A percentile compares a stretch with the other conserved stretches of the same genome.
These are phyloP conservation scores for Chrysoporthe deuterocubensis DNA, from an alignment of 2,329 filamentous ascomycete species.

Conservation along the genomic window DNA sequence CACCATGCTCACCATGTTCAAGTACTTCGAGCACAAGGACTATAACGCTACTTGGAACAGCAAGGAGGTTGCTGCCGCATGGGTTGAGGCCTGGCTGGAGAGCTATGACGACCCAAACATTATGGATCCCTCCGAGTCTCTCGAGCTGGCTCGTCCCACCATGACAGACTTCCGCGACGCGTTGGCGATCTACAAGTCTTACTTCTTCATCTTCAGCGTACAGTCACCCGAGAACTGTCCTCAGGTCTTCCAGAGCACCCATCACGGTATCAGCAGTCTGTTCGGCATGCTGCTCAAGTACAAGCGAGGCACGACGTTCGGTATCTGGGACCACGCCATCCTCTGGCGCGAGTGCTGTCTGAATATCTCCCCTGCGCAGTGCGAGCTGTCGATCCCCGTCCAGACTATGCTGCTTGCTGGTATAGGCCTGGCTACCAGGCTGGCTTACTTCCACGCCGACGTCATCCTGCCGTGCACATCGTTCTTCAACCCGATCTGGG, in stretches of 20 bases:
- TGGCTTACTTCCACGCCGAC: conserved; percentile 59
- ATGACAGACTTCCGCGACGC: conserved; percentile 42
- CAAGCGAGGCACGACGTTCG: conserved; percentile 61
- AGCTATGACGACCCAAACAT: conserved; percentile 48
- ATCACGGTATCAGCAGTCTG: conserved; percentile 63
- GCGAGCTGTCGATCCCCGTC: conserved; percentile 52
- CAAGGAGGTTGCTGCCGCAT: conserved; percentile 50
- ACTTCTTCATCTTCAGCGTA: conserved; percentile 61
- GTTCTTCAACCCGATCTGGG: conserved; percentile 68
- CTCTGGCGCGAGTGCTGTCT: conserved; percentile 62
- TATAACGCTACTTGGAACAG: conserved; percentile 55
- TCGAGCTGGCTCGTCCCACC: conserved; percentile 41
- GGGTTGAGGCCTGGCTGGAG: conserved; percentile 53
- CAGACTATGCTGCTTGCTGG: conserved; percentile 51
- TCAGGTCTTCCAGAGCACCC: conserved; percentile 65
- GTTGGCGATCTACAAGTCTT: conserved; percentile 45
- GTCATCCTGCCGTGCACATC: conserved; percentile 61
- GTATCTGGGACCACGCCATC: conserved; percentile 68
- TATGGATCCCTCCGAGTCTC: conserved; percentile 36
- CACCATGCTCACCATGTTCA: conserved; percentile 53
- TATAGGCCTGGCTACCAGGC: conserved; percentile 51
- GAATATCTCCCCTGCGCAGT: conserved; percentile 53
- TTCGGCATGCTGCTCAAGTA: conserved; percentile 67
- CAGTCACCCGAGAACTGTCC: conserved; percentile 61
- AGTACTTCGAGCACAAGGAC: conserved; percentile 55